Evolutionary conservation across 2,329 filamentous ascomycete genomes (phyloP), one percentile per base, ranked within the genome.

Genomic region (Emericellopsis atlantica): DNA sequence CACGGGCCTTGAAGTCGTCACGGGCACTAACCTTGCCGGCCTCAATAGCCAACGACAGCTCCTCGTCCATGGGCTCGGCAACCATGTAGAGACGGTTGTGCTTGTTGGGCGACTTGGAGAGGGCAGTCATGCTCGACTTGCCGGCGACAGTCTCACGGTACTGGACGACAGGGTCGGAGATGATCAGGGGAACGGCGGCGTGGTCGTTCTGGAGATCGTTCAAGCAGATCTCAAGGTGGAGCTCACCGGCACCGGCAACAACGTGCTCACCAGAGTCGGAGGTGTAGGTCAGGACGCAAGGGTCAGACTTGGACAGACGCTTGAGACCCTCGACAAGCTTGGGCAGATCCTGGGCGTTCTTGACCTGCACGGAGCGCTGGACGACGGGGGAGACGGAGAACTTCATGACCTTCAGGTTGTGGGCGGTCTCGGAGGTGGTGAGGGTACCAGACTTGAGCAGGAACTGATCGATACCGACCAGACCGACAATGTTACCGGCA

Each of bases 381-480:
- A 98, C 92, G 72, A 98, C 92, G 58, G 92, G 92, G 46, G 92
- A 96, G 66, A 98, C 92, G 62, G 92, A 98, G 84, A 98, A 98
- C 79, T 95, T 96, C 92, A 98, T 98, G 73, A 98, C 92, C 84
- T 96, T 96, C 61, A 98, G 74, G 83, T 98, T 98, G 84, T 98
- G 92, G 65, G 92, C 90, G 52, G 87, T 93, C 55, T 98, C 92
- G 64, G 77, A 81, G 65, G 90, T 96, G 70, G 89, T 95, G 58
- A 98, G 84, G 60, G 92, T 98, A 84, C 92, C 92, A 66, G 92
- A 96, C 84, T 98, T 98, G 76, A 98, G 88, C 77, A 98, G 77
- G 86, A 96, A 98, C 81, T 98, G 92, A 67, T 98, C 92, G 57
- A 98, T 87, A 82, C 92, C 92, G 63, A 98, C 92, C 59, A 98